phyloP scores from a whole-genome alignment of 495 filamentous ascomycete species.

The Staphylotrichum tortipilum region DNA sequence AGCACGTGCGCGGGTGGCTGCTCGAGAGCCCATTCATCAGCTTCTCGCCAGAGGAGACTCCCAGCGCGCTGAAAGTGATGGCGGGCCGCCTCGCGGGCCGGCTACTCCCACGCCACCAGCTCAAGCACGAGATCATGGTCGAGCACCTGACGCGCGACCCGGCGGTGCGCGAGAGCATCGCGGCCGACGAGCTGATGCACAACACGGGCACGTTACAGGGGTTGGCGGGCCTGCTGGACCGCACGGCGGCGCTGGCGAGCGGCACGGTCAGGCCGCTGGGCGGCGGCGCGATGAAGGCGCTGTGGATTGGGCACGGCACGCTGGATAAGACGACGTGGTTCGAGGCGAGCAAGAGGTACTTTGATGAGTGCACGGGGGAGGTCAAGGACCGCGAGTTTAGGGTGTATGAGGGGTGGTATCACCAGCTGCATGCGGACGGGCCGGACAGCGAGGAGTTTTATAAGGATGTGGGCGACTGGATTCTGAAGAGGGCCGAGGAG shows the following conservation, averaged over 20 bases:
- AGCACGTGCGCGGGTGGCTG: slow-evolving; percentile 55
- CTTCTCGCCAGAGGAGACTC: slow-evolving; percentile 53
- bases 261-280: slow-evolving; percentile 31
- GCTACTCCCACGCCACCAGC: slow-evolving; percentile 53
- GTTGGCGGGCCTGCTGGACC: slow-evolving; percentile 64
- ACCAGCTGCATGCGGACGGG: slow-evolving; percentile 67
- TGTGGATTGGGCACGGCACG: slow-evolving; percentile 63
- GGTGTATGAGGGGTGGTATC: slow-evolving; percentile 68
- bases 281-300: slow-evolving; percentile 27
- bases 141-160: slow-evolving; percentile 55
- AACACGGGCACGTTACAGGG: slow-evolving; percentile 73
- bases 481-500: slow-evolving; percentile 42
- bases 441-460: slow-evolving; percentile 53
- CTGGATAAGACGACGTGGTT: slow-evolving; percentile 58
- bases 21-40: slow-evolving; percentile 62
- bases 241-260: slow-evolving; percentile 42
- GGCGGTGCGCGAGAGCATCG: slow-evolving; percentile 44
- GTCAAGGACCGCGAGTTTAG: slow-evolving; percentile 60
- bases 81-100: slow-evolving; percentile 56
- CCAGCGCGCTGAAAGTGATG: slow-evolving; percentile 46
- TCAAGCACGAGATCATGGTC: slow-evolving; percentile 48
- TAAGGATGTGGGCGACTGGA: slow-evolving; percentile 67
- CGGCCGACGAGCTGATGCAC: slow-evolving; percentile 60
- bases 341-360: slow-evolving; percentile 52
- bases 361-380: slow-evolving; percentile 37